Percentiles rank a stretch among this genome's conserved stretches.
phyloP scores from a whole-genome alignment of 1,139 yeast genomes.

The Taphrina betulina region DNA sequence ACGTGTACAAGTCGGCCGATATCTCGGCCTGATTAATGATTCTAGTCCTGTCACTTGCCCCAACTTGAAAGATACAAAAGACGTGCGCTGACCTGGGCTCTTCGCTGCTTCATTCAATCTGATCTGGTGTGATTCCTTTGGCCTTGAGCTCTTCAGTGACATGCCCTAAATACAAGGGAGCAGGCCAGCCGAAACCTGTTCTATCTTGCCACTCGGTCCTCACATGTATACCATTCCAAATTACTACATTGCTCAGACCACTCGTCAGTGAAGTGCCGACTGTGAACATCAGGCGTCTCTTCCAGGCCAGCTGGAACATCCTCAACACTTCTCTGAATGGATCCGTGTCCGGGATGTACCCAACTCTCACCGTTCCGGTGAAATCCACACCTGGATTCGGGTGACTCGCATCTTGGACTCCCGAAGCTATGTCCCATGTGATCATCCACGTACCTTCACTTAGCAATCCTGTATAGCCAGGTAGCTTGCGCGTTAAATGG shows the following conservation, averaged over 20 bases:
- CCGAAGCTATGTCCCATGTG: slow-evolving; percentile 13
- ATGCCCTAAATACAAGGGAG: slow-evolving; percentile 7
- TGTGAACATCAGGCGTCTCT: slow-evolving; percentile 21
- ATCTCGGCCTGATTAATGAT: too few species aligned
- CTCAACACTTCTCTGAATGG: slow-evolving; percentile 5
- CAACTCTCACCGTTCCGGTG: slow-evolving; percentile 6
- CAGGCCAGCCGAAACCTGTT: slow-evolving; percentile 23
- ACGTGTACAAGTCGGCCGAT: too few species aligned
- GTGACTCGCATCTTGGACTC: slow-evolving; percentile 17
- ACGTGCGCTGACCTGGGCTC: too few species aligned
- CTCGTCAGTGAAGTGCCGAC: slow-evolving; percentile 22
- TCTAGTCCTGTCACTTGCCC: too few species aligned
- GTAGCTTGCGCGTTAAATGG: slow-evolving; percentile 4
- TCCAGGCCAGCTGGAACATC: slow-evolving; percentile 23
- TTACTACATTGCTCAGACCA: slow-evolving; percentile 11
- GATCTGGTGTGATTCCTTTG: slow-evolving; percentile 19
- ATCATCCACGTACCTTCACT: slow-evolving; percentile 21
- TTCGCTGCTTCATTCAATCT: too few species aligned
- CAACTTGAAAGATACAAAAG: too few species aligned
- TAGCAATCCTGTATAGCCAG: slow-evolving; percentile 5
- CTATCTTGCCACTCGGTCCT: slow-evolving; percentile 21
- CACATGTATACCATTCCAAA: slow-evolving; percentile 19
- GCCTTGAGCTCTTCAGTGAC: slow-evolving; percentile 18
- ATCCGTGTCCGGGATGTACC: slow-evolving; percentile 21
- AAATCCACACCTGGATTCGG: slow-evolving; percentile 11